Percentiles rank a stretch among this genome's conserved stretches.
These are phyloP conservation scores for Saccharomycopsis sp. DNA, from an alignment of 805 yeast genomes.

Conservation along the genomic window DNA sequence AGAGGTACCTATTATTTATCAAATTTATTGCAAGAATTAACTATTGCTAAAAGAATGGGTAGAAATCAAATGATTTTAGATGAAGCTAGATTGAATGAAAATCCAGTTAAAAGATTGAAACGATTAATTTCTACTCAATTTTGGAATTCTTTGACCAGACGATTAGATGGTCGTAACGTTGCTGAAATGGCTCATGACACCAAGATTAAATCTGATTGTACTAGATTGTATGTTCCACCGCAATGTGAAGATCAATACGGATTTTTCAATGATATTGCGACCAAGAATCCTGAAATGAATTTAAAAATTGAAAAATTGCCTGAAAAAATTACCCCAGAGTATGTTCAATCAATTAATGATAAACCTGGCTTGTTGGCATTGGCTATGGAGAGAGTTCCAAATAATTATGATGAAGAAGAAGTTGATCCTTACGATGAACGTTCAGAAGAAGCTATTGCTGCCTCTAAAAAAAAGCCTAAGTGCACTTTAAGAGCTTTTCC, in stretches of 20 bases:
- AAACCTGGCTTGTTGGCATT: slow-evolving; percentile 83
- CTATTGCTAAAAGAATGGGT: slow-evolving; percentile 78
- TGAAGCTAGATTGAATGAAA: slow-evolving; percentile 77
- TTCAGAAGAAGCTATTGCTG: not conserved
- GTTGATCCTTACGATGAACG: not conserved
- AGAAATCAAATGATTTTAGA: slow-evolving; percentile 72
- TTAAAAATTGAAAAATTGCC: slow-evolving; percentile 79
- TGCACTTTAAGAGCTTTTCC: slow-evolving; percentile 57
- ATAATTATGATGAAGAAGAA: slow-evolving; percentile 1
- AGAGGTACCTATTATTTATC: slow-evolving; percentile 88
- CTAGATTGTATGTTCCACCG: slow-evolving; percentile 73
- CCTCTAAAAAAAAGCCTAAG: not conserved
- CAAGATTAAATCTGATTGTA: slow-evolving; percentile 60
- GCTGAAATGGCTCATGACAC: slow-evolving; percentile 70
- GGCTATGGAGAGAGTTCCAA: slow-evolving; percentile 51
- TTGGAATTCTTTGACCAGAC: slow-evolving; percentile 75
- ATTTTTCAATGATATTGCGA: slow-evolving; percentile 51
- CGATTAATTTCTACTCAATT: slow-evolving; percentile 70
- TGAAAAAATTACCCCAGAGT: slow-evolving; percentile 64
- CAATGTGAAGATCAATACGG: slow-evolving; percentile 65
- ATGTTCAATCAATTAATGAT: slow-evolving; percentile 65
- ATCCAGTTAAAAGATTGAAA: slow-evolving; percentile 72
- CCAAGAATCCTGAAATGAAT: slow-evolving; percentile 42
- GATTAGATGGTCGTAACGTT: slow-evolving; percentile 54
- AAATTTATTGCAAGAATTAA: slow-evolving; percentile 79